Conservation (phyloP, 1,284 basidiomycete genomes). For the Cutaneotrichosporon cutaneum region DNA sequence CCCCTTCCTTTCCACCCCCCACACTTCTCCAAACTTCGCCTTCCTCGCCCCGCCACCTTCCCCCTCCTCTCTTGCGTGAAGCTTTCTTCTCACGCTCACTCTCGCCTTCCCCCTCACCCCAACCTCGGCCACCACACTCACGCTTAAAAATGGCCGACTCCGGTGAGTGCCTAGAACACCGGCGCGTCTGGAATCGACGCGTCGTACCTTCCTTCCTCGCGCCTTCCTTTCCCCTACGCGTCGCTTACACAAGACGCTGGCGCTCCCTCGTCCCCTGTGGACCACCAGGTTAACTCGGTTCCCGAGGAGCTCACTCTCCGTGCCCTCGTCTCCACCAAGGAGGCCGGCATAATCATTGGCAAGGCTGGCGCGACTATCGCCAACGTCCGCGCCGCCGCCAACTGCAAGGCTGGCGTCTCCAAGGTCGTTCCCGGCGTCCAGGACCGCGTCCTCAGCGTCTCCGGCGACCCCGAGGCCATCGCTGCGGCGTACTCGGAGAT, state of each 20-base stretch:
- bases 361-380: conserved; percentile 97
- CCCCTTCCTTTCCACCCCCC: conserved; percentile 15
- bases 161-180: conserved; percentile 12
- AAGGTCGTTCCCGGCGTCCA: conserved; percentile 97
- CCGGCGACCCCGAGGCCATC: conserved; percentile 84
- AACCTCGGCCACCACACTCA: conserved; percentile 12
- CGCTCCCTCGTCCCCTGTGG: conserved; percentile 36
- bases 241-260: conserved; percentile 23
- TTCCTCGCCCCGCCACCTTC: conserved; percentile 9
- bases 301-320: conserved; percentile 72
- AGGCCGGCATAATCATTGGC: conserved; percentile 93
- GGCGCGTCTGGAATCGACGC: not conserved
- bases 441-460: conserved; percentile 93
- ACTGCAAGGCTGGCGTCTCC: conserved; percentile 96
- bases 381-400: conserved; percentile 87
- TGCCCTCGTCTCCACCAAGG: conserved; percentile 91
- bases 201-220: conserved; percentile 6
- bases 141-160: conserved; percentile 22
- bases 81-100: conserved; percentile 17
- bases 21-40: conserved; percentile 11
- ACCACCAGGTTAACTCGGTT: conserved; percentile 19
- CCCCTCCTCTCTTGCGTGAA: conserved; percentile 19
- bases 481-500: conserved; percentile 95
- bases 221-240: not conserved
- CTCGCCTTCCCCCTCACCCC: conserved; percentile 13